These are phyloP conservation scores for Rubroboletus pulcherrimus DNA, from an alignment of 768 basidiomycete genomes.

Conservation along the genomic window DNA sequence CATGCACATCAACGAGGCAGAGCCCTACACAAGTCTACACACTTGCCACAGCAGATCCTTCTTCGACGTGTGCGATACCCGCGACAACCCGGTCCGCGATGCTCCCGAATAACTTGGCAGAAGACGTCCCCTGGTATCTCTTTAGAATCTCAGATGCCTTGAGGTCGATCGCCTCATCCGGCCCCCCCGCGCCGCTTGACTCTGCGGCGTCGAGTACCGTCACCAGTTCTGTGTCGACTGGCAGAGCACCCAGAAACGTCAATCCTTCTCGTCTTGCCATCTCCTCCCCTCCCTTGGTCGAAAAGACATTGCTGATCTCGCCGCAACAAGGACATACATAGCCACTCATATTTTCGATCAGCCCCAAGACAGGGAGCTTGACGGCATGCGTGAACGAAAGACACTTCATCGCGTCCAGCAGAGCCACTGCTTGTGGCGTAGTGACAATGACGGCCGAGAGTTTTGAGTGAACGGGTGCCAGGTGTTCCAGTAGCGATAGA, in stretches of 20 bases:
- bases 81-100: constrained; percentile 50
- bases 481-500: constrained; percentile 89
- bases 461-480: constrained; percentile 76
- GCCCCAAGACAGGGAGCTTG: constrained; percentile 79
- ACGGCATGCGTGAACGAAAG: constrained; percentile 92
- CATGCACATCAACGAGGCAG: neutral
- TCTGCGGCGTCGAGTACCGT: constrained; percentile 73
- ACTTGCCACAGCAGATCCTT: neutral
- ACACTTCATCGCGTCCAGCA: constrained; percentile 94
- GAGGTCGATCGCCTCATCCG: constrained; percentile 23
- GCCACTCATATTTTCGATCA: constrained; percentile 99
- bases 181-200: constrained; percentile 15
- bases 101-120: constrained; percentile 60
- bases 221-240: constrained; percentile 91
- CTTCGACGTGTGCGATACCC: constrained; percentile 21
- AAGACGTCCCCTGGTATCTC: constrained; percentile 64
- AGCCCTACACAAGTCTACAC: neutral
- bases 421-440: constrained; percentile 94
- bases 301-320: constrained; percentile 92
- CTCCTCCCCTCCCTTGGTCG: constrained; percentile 86
- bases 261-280: constrained; percentile 77
- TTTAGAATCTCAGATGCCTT: constrained; percentile 50
- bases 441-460: constrained; percentile 90
- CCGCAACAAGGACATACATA: constrained; percentile 98
- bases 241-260: constrained; percentile 80